Evolutionary conservation across 2,329 filamentous ascomycete species (phyloP).

Genomic region (Davidsoniella eucalypti): DNA sequence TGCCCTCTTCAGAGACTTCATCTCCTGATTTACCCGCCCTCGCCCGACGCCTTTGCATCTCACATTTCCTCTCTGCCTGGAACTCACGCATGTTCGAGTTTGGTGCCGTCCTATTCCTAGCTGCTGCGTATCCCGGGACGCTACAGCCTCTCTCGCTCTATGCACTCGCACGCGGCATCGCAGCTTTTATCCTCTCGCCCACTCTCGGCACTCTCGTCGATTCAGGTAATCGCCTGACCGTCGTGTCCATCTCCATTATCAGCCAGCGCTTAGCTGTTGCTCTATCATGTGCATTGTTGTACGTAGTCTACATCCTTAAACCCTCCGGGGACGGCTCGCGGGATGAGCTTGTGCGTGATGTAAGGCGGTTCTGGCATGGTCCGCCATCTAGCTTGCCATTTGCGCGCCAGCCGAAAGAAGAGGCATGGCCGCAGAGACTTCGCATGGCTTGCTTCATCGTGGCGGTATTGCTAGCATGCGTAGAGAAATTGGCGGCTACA

Average conservation of each 20-base stretch:
- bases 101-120: constrained; percentile 41
- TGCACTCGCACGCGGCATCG: constrained; percentile 40
- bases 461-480: constrained; percentile 39
- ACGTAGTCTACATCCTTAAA: constrained; percentile 18
- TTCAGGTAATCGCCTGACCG: constrained; percentile 29
- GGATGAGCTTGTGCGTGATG: too few relatives aligned
- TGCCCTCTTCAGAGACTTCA: too few relatives aligned
- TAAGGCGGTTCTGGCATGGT: not conserved
- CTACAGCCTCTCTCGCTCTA: constrained; percentile 54
- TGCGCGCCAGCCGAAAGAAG: too few relatives aligned
- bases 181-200: constrained; percentile 42
- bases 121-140: constrained; percentile 37
- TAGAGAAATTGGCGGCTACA: constrained; percentile 50
- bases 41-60: constrained; percentile 31
- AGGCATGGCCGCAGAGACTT: not conserved
- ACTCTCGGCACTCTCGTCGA: constrained; percentile 45
- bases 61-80: constrained; percentile 46
- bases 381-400: constrained; percentile 5
- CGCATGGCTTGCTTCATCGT: constrained; percentile 17
- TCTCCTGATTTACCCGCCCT: not conserved
- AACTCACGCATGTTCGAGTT: constrained; percentile 50
- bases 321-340: too few relatives aligned
- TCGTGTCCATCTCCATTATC: constrained; percentile 33
- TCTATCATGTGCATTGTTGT: constrained; percentile 30
- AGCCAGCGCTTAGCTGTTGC: constrained; percentile 28